Evolutionary conservation across 345 rosid genomes (phyloP).

Genomic region (Salix purpurea): DNA sequence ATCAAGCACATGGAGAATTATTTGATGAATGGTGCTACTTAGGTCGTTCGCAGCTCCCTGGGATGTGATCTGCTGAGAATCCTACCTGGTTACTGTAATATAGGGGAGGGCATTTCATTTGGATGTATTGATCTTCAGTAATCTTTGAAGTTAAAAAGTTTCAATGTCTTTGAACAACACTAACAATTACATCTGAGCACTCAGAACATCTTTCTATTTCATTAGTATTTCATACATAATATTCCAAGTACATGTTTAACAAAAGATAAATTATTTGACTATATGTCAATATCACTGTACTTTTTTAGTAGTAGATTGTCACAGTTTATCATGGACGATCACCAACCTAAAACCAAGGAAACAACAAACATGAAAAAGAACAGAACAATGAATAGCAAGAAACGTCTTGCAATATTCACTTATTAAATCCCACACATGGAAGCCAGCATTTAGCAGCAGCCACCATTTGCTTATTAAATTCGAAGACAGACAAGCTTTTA

Average conservation of each 20-base stretch:
- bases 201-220: neutral
- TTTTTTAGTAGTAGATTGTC: neutral
- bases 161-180: neutral
- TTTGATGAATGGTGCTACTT: slow-evolving; percentile 9
- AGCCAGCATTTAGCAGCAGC: neutral
- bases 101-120: neutral
- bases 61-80: neutral
- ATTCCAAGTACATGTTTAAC: neutral
- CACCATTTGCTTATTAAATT: neutral
- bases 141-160: neutral
- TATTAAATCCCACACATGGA: neutral
- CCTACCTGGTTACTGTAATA: neutral
- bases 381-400: neutral
- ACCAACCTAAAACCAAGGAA: neutral
- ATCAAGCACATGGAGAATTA: slow-evolving; percentile 23
- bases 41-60: neutral
- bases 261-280: neutral
- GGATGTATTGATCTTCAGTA: neutral
- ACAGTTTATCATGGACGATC: neutral
- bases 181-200: too few relatives aligned
- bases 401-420: neutral
- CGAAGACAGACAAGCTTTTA: neutral
- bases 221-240: neutral
- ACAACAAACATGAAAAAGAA: neutral
- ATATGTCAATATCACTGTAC: neutral